Evolutionary conservation across 805 yeast genomes (phyloP).

Genomic region (Candida sithepensis): DNA sequence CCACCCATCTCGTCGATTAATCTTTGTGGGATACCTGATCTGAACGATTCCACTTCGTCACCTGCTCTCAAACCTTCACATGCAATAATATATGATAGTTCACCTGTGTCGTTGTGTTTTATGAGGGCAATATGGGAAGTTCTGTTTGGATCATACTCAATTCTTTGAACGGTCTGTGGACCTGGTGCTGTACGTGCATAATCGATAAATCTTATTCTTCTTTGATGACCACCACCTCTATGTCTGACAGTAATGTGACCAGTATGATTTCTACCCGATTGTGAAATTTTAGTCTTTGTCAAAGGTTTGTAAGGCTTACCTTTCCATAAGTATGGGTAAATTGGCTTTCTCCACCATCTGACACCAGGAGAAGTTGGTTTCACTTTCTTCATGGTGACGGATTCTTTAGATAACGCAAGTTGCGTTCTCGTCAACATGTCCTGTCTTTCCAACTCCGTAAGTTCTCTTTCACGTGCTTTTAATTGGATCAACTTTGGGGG

Average conservation of each 20-base stretch:
- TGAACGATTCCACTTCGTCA: slow-evolving; percentile 83
- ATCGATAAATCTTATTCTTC: slow-evolving; percentile 82
- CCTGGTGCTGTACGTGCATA: slow-evolving; percentile 66
- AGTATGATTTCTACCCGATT: slow-evolving; percentile 84
- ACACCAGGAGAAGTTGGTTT: slow-evolving; percentile 85
- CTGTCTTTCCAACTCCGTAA: slow-evolving; percentile 76
- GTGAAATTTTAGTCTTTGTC: slow-evolving; percentile 66
- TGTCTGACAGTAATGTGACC: slow-evolving; percentile 92
- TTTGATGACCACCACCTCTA: slow-evolving; percentile 95
- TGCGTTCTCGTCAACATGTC: slow-evolving; percentile 71
- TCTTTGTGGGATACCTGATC: slow-evolving; percentile 79
- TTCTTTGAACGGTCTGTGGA: slow-evolving; percentile 73
- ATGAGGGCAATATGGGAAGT: slow-evolving; percentile 89
- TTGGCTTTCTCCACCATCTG: slow-evolving; percentile 84
- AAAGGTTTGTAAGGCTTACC: slow-evolving; percentile 77
- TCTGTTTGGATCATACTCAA: slow-evolving; percentile 95
- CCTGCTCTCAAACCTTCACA: slow-evolving; percentile 92
- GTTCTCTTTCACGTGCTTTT: slow-evolving; percentile 36
- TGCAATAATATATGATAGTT: slow-evolving; percentile 79
- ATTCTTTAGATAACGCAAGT: slow-evolving; percentile 65
- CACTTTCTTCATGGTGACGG: slow-evolving; percentile 66
- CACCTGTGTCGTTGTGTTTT: slow-evolving; percentile 57
- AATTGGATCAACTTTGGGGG: slow-evolving; percentile 32
- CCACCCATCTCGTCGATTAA: slow-evolving; percentile 85
- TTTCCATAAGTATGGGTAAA: slow-evolving; percentile 81